These are phyloP conservation scores for Grosmannia clavigera DNA, from an alignment of 2,329 filamentous ascomycete genomes.

Conservation along the genomic window DNA sequence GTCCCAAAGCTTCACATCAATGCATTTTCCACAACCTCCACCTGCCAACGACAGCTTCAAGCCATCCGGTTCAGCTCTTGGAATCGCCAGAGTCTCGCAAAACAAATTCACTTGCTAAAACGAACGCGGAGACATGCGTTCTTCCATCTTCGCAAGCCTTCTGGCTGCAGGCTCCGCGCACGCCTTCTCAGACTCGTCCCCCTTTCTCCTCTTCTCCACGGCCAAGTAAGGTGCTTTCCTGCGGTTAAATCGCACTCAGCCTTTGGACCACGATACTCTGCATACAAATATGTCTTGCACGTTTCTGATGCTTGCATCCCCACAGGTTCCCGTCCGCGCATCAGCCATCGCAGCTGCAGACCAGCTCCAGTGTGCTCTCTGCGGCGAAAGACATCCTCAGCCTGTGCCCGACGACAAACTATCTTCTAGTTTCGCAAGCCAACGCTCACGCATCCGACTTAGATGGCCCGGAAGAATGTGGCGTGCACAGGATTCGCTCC, in stretches of 20 bases:
- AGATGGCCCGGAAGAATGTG: slow-evolving; percentile 32
- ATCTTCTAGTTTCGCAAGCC: slow-evolving; percentile 68
- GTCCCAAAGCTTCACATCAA: background rate
- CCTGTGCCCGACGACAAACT: slow-evolving; percentile 60
- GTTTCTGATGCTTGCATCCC: background rate
- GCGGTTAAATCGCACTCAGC: background rate
- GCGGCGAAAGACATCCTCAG: slow-evolving; percentile 41
- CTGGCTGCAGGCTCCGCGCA: slow-evolving; percentile 45
- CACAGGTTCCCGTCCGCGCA: slow-evolving; percentile 20
- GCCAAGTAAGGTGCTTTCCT: slow-evolving; percentile 48
- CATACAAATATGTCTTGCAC: background rate
- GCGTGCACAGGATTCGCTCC: slow-evolving; percentile 40
- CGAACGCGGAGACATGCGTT: slow-evolving; percentile 33
- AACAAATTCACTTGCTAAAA: background rate
- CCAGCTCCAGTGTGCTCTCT: slow-evolving; percentile 29
- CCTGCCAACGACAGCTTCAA: background rate
- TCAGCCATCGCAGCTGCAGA: slow-evolving; percentile 33
- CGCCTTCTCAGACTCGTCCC: slow-evolving; percentile 77
- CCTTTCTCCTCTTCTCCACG: slow-evolving; percentile 80
- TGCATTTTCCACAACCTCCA: background rate
- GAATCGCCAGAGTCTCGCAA: background rate
- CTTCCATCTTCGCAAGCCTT: slow-evolving; percentile 35
- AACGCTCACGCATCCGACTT: slow-evolving; percentile 62
- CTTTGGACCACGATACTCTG: background rate
- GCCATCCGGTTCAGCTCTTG: background rate